Percentiles rank a stretch among this genome's conserved stretches.
Evolutionary conservation across 257 asterid species (phyloP).

Genomic region (Salvia miltiorrhiza): DNA sequence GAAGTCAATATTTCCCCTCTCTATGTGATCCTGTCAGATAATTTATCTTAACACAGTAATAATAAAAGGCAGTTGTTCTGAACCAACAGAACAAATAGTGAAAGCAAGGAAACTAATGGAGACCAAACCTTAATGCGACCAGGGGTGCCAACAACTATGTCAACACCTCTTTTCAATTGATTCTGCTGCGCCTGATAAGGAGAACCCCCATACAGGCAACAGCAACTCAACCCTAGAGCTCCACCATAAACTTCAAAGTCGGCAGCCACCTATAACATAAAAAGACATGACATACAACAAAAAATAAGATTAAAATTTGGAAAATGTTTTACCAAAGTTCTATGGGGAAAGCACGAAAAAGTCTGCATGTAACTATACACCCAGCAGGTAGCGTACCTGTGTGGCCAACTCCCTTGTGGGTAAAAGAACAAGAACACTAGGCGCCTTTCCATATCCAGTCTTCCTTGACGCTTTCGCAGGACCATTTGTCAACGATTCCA

Average conservation of each 20-base stretch:
- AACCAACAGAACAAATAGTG: neutral
- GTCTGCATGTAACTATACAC: neutral
- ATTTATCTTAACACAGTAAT: constrained; percentile 1
- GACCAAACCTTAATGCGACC: constrained; percentile 81
- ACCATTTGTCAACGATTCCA: constrained; percentile 84
- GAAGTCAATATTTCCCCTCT: constrained; percentile 78
- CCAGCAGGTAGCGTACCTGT: constrained; percentile 46
- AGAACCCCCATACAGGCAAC: constrained; percentile 89
- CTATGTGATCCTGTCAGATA: constrained; percentile 69
- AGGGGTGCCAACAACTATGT: constrained; percentile 83
- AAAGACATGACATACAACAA: neutral
- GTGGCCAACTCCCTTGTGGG: constrained; percentile 96
- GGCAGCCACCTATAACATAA: constrained; percentile 48
- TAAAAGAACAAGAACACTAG: constrained; percentile 85
- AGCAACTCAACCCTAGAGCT: constrained; percentile 64
- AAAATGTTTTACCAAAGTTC: neutral
- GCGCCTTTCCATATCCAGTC: constrained; percentile 79
- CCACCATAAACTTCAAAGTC: constrained; percentile 83
- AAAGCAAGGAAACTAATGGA: neutral
- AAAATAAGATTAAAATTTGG: neutral
- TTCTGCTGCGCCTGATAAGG: constrained; percentile 58
- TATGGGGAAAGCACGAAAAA: neutral
- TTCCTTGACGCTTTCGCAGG: constrained; percentile 49
- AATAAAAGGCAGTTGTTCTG: neutral
- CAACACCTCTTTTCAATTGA: constrained; percentile 79